Base-by-base conservation (phyloP, 2,329 filamentous ascomycete species). In the Rugonectria rugulosa region DNA sequence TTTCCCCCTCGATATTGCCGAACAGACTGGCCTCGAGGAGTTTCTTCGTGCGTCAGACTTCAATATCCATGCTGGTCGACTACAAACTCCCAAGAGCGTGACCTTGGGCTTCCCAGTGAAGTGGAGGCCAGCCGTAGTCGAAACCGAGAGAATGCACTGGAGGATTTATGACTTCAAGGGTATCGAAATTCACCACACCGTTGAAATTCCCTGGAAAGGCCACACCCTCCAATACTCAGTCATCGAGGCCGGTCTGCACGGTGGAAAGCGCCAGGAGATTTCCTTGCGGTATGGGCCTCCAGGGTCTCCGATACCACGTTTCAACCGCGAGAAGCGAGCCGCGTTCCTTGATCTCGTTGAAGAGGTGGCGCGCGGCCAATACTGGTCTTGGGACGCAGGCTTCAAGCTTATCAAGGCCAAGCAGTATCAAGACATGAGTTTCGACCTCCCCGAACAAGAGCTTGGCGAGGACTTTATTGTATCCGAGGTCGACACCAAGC, bases 221-320 rank as follows among this genome's bases (percentile, higher is more conserved):
- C 77, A 80, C 69, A 77, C 67, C 10, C 70, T 86, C 8, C 75
- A 73, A 7, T 84, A 85, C 73, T 81, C 75, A 17, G 79, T 75
- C 62, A 75, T 84, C 57, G 79, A 85, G 57, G 80, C 75, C 5
- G 82, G 81, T 0, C 74, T 75, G 45, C 78, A 80, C 54, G 79
- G 78, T 44, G 81, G 81, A 6, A 78, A 77, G 11, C 75, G 80
- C n/a, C 76, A 79, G 17, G 79, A 83, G 63, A 67, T 86, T 20
- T 76, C 73, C 2, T 73, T 86, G 15, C 56, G 63, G 17, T 52
- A 60, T 14, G 57, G 63, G 3, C 40, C n/a, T 10, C 43, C 45
- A 3, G 23, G 15, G 6, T 40, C 38, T 1, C 6, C 26, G 0
- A 34, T 15, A 1, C 6, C n/a, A 5, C 34, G 41, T 15, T 61